phyloP scores from a whole-genome alignment of 306 rosid species.

The Boehmeria nivea region DNA sequence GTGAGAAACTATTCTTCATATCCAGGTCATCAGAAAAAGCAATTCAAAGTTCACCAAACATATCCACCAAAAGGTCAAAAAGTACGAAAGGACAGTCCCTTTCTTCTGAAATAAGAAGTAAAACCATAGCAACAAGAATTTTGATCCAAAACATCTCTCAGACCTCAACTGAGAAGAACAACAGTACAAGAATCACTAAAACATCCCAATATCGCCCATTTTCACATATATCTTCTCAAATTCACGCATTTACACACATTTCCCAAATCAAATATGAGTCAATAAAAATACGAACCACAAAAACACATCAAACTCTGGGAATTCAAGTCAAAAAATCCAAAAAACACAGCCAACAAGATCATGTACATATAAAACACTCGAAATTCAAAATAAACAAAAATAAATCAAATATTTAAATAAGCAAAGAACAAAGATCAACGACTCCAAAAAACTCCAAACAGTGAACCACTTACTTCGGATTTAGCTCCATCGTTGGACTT shows the following conservation, averaged over 20 bases:
- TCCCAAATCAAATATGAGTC: constrained; percentile 12
- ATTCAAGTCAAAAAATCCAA: constrained; percentile 14
- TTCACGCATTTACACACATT: background rate
- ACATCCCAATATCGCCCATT: background rate
- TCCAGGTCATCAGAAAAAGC: background rate
- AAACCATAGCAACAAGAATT: too few species aligned
- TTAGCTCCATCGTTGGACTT: constrained; percentile 32
- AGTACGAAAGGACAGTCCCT: too few species aligned
- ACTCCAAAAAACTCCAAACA: background rate
- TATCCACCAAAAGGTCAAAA: background rate
- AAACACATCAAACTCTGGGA: background rate
- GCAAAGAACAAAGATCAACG: background rate
- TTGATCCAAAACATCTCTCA: too few species aligned
- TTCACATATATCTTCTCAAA: too few species aligned
- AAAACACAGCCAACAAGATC: background rate
- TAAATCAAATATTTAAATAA: constrained; percentile 4
- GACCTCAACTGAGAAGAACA: background rate
- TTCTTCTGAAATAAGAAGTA: too few species aligned
- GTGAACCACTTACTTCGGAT: constrained; percentile 53
- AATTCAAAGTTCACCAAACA: background rate
- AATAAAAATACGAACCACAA: background rate
- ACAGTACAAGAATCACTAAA: background rate
- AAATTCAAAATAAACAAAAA: background rate
- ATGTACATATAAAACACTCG: background rate
- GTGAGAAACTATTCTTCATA: background rate